These are phyloP conservation scores for Oryza longistaminata DNA, from an alignment of 176 grass and related monocot genomes.

Conservation along the genomic window DNA sequence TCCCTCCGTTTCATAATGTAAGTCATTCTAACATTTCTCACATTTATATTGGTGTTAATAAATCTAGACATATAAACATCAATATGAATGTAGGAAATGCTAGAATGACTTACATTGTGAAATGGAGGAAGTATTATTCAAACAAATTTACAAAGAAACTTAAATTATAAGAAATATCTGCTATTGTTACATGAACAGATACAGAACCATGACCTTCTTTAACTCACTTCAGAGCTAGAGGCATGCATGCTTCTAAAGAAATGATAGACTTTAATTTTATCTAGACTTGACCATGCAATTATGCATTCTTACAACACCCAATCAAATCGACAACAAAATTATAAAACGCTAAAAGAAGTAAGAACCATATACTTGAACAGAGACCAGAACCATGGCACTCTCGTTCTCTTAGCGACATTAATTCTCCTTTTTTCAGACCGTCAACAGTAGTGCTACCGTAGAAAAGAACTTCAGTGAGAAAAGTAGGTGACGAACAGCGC, in stretches of 20 bases:
- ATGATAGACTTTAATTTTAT: not conserved
- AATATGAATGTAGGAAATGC: too few relatives aligned
- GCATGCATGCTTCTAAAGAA: not conserved
- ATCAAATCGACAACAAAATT: not conserved
- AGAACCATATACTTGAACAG: not conserved
- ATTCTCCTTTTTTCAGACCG: not conserved
- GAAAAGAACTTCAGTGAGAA: not conserved
- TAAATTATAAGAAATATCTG: not conserved
- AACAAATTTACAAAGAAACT: not conserved
- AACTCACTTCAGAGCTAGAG: not conserved
- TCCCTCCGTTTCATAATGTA: too few relatives aligned
- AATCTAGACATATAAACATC: too few relatives aligned
- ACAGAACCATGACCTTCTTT: not conserved
- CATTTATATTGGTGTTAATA: too few relatives aligned
- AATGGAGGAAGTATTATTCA: too few relatives aligned
- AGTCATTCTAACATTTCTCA: too few relatives aligned
- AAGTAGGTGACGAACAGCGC: conserved; percentile 36
- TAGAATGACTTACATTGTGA: too few relatives aligned
- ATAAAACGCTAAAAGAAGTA: not conserved
- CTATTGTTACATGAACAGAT: not conserved
- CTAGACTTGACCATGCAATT: not conserved
- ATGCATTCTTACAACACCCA: not conserved
- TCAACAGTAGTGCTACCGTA: not conserved
- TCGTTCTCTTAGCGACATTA: not conserved
- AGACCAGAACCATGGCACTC: not conserved